A percentile compares a stretch with the other conserved stretches of the same genome.
Conservation (phyloP, 352 stramenopile species). For the Phytophthora foliorum region DNA sequence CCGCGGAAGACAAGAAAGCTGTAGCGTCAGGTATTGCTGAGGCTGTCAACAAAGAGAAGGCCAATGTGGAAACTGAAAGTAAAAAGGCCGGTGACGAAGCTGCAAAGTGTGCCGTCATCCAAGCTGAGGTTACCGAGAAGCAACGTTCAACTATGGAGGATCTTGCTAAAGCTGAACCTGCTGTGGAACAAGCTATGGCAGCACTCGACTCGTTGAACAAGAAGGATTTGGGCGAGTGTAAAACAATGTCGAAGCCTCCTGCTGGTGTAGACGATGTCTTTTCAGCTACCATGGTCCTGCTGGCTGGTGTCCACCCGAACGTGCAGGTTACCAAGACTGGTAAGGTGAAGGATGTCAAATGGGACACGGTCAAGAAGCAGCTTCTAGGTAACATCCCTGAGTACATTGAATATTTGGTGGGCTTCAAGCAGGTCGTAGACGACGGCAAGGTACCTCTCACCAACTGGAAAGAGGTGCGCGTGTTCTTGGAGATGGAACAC, state of each 20-base stretch:
- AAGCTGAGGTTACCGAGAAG: constrained; percentile 95
- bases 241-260: constrained; percentile 97
- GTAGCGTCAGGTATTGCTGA: constrained; percentile 95
- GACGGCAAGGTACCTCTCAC: constrained; percentile 91
- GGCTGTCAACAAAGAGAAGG: constrained; percentile 96
- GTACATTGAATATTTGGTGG: constrained; percentile 96
- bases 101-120: constrained; percentile 94
- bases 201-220: constrained; percentile 97
- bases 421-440: constrained; percentile 96
- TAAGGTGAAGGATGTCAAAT: constrained; percentile 97
- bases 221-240: constrained; percentile 97
- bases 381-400: constrained; percentile 95
- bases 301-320: constrained; percentile 95
- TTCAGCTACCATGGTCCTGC: constrained; percentile 92
- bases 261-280: constrained; percentile 97
- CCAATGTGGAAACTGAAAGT: constrained; percentile 95
- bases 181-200: constrained; percentile 96
- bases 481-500: constrained; percentile 94
- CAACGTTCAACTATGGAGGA: constrained; percentile 91
- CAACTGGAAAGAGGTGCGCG: constrained; percentile 96
- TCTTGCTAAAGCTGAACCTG: constrained; percentile 95
- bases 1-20: constrained; percentile 96
- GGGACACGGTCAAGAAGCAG: constrained; percentile 96
- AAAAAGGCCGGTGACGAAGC: constrained; percentile 94
- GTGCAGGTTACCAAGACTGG: constrained; percentile 94